phyloP scores from a whole-genome alignment of 2,329 filamentous ascomycete genomes.

The Talaromyces sp. region DNA sequence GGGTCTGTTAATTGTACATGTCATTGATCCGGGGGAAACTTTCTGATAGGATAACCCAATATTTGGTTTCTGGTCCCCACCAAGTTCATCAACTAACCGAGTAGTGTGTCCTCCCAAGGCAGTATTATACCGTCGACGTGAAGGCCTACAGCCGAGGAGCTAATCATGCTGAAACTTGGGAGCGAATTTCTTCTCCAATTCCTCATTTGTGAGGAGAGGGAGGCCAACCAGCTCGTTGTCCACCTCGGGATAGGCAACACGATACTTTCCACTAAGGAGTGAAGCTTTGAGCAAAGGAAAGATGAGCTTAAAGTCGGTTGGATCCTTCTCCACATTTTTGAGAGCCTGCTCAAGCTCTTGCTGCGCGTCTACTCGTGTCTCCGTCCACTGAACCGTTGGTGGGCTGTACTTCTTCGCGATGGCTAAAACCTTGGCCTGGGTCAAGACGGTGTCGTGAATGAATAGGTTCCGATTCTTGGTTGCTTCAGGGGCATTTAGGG shows the following conservation, averaged over 20 bases:
- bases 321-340: not conserved
- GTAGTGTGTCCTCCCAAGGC: not conserved
- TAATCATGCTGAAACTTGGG: too few relatives aligned
- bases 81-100: not conserved
- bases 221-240: too few relatives aligned
- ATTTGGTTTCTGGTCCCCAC: too few relatives aligned
- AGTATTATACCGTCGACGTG: too few relatives aligned
- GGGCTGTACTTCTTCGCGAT: not conserved
- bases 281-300: not conserved
- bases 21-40: too few relatives aligned
- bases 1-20: too few relatives aligned
- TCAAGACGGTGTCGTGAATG: not conserved
- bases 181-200: too few relatives aligned
- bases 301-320: not conserved
- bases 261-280: too few relatives aligned
- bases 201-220: too few relatives aligned
- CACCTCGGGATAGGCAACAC: too few relatives aligned
- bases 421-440: not conserved
- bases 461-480: not conserved
- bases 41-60: too few relatives aligned
- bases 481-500: not conserved
- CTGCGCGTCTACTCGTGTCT: not conserved
- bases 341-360: not conserved
- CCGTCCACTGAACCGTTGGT: not conserved
- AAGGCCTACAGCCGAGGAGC: too few relatives aligned